These are phyloP conservation scores for Byssoonygena ceratinophila DNA, from an alignment of 2,329 filamentous ascomycete genomes.

Conservation along the genomic window DNA sequence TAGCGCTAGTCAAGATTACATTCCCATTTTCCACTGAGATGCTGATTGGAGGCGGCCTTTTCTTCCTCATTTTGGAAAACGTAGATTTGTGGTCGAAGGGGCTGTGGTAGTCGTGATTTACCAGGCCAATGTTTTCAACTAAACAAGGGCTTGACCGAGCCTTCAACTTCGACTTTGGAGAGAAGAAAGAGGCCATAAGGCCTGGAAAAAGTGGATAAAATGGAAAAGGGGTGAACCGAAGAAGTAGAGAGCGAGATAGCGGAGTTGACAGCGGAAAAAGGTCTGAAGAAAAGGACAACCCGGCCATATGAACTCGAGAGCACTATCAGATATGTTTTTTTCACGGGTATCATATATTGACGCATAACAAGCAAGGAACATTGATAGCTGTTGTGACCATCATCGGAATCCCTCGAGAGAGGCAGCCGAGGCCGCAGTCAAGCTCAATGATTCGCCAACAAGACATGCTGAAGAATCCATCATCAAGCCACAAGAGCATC, in stretches of 20 bases:
- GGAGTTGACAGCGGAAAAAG: background rate
- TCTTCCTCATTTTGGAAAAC: conserved; percentile 17
- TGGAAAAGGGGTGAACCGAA: background rate
- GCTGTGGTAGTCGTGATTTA: background rate
- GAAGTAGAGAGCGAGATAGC: background rate
- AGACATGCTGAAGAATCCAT: background rate
- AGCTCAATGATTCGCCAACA: background rate
- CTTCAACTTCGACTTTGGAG: conserved; percentile 12
- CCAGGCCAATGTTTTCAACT: conserved; percentile 2
- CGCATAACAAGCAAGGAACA: background rate
- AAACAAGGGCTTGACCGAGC: conserved; percentile 5
- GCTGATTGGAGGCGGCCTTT: conserved; percentile 15
- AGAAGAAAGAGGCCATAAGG: conserved; percentile 15
- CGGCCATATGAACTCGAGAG: background rate
- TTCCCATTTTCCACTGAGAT: conserved; percentile 17
- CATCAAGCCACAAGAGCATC: background rate
- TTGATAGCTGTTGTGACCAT: background rate
- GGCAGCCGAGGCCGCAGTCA: background rate
- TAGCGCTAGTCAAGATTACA: conserved; percentile 12
- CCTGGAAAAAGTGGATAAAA: background rate
- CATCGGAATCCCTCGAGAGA: background rate
- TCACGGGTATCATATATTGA: background rate
- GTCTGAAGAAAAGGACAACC: background rate
- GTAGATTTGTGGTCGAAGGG: conserved; percentile 8
- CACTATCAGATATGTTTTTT: background rate